Base-by-base conservation (phyloP, 148 eudicot species). In the Linanthus parryae region DNA sequence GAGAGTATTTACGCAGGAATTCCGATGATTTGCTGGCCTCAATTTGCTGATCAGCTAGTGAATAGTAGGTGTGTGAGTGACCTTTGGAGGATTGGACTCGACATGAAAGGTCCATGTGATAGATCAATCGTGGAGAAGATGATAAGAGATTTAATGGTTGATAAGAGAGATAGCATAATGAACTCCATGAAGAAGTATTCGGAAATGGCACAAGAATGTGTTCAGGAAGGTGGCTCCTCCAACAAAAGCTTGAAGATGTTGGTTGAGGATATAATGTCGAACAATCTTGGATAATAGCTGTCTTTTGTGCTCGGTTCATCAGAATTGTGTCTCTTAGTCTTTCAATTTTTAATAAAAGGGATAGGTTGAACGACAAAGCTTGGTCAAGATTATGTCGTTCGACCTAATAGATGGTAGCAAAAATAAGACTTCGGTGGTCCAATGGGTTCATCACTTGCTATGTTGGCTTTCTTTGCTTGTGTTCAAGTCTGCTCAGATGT, bases 21-120 rank as follows among this genome's bases (percentile, higher is more conserved):
- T 35, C 65, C 65, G 13, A 61, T 49, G 65, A 61, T 50, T 31
- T 61, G 65, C 22, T 41, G 65, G 65, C 57, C 65, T 4, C 14
- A 4, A 4, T 5, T 40, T 22, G 41, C 41, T 9, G 56, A 49
- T 10, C 54, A 38, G 9, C 18, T 3, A 8, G 42, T 15, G 8
- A n/a, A 38, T 19, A n/a, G 18, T 14, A 14, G 42, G 18, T 38
- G 42, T n/a, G 17, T n/a, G 37, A 48, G 54, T 37, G 44, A 28
- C 7, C 8, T 52, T 13, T 33, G 55, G 51, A 44, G 36, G 17
- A 44, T 28, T 17, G 46, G 51, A 18, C 13, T 35, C 3, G 43
- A 23, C 14, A 42, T 49, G 66, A 62, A 51, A 28, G 58, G 44
- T 15, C 8, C 37, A 16, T 46, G 59, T 45, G 56, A 55, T 28